These are phyloP conservation scores for Isatis lusitanica DNA, from an alignment of 441 rosid species.

Conservation along the genomic window DNA sequence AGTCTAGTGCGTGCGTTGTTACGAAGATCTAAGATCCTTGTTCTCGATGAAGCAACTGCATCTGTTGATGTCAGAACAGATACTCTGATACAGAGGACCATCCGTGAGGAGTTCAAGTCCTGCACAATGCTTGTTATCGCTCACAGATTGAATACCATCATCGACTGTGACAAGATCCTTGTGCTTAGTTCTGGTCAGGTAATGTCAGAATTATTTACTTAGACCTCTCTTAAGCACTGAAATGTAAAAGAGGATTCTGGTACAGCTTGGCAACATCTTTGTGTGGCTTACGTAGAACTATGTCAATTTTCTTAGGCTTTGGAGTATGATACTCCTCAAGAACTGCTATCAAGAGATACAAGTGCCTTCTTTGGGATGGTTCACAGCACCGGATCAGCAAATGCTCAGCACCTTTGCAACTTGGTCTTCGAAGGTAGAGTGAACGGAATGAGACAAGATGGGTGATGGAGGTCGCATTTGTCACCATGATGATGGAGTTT, in stretches of 20 bases:
- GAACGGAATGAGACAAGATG: constrained; percentile 20
- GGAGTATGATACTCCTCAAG: constrained; percentile 55
- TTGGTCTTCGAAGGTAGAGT: constrained; percentile 45
- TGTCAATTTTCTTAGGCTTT: constrained; percentile 43
- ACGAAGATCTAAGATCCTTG: constrained; percentile 87
- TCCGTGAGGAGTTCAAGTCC: constrained; percentile 82
- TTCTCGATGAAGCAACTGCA: constrained; percentile 98
- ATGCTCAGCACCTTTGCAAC: constrained; percentile 52
- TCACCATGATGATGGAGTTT: background rate
- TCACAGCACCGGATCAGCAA: constrained; percentile 65
- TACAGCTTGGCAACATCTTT: background rate
- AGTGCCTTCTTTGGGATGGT: constrained; percentile 67
- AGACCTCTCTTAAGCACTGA: background rate
- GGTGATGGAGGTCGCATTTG: background rate
- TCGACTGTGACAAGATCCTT: constrained; percentile 81
- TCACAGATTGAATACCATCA: constrained; percentile 86
- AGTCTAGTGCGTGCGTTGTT: constrained; percentile 91
- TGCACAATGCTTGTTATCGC: constrained; percentile 92
- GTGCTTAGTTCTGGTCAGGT: constrained; percentile 91
- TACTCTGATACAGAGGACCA: constrained; percentile 87
- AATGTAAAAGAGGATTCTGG: background rate
- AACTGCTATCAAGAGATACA: constrained; percentile 49
- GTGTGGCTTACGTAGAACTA: background rate
- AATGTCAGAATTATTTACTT: constrained; percentile 19
- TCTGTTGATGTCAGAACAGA: constrained; percentile 94